Evolutionary conservation across 345 rosid genomes (phyloP), one percentile per base, ranked within the genome.

Genomic region (Salix brachista): DNA sequence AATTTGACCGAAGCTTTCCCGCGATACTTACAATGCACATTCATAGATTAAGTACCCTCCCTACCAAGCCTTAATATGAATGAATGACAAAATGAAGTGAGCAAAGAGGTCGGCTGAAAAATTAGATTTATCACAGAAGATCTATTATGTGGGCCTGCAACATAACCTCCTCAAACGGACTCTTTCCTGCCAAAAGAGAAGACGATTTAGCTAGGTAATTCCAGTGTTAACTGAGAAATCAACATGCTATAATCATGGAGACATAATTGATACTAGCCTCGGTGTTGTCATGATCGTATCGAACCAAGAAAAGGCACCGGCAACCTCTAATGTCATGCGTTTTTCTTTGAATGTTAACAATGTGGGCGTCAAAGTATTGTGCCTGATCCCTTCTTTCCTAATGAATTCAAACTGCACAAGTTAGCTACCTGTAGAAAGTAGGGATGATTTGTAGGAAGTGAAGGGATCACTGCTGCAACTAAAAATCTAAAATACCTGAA

Each of bases 241-340:
- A 44, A 25, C 39, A 26, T 56, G 28, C 8, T 36, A 7, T n/a
- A 7, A 12, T 23, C 6, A n/a, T 56, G 14, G 6, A 25, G 9
- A 26, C 18, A 39, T 30, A 1, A 39, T 16, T 44, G 19, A 70
- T 46, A 69, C 87, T 70, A 83, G 77, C 96, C 90, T 90, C 88
- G 0, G 81, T 72, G 60, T 77, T 77, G 78, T 91, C 90, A 26
- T 88, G 96, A 70, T 83, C 80, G 19, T 91, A 90, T 16, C 77
- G 83, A 61, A 91, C 81, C 74, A 71, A 46, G 82, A 88, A 91
- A 8, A 88, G 72, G 65, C 96, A 91, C 81, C 96, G 81, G 78
- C 96, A 91, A 32, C 94, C 96, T 84, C 93, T 87, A 32, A 90
- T 84, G 73, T 90, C 96, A 41, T 91, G 92, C 69, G 78, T 83